Base-by-base conservation (phyloP, 179 eudicot genomes). In the Carnegiea gigantea region DNA sequence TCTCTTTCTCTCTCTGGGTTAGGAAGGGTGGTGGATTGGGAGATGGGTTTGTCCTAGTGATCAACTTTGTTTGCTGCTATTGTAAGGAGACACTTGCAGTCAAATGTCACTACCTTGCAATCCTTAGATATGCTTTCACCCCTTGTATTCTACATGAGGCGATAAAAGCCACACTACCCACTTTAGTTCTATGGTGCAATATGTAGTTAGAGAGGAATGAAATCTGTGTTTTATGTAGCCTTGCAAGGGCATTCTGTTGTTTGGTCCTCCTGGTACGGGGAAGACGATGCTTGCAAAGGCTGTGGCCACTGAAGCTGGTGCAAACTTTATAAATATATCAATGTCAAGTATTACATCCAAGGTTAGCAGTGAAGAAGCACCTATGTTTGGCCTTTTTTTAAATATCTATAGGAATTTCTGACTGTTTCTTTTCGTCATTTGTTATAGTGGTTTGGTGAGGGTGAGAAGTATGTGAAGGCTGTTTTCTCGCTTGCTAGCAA, bases 201-300 rank as follows among this genome's bases (percentile, higher is more conserved):
- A 51, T 51, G 57, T 77, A 12, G 4, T 23, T 40, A 18, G 24
- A 11, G 72, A 75, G 23, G 54, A 77, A 57, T 57, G 60, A 70
- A 65, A 33, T 57, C 18, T 23, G 21, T 44, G n/a, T 23, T 64
- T 73, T 65, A 24, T 78, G 74, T 44, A 93, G 97, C 97, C 97
- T 76, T 89, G 92, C 95, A 93, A 93, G 88, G 97, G 97, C 76
- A 93, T 93, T 82, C 93, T 93, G 68, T 78, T 93, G 26, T 93
- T 93, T 88, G 97, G 97, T 21, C 97, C 97, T 76, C 97, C 97
- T 73, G 97, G 97, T 87, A 93, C 97, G 18, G 97, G 97, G 77
- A 93, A 93, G 88, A 93, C 97, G 5, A 93, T 93, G 97, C 92
- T 93, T 75, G 97, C 97, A 26, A 93, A 93, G 84, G 97, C 97